These are phyloP conservation scores for Fraxinus albicans DNA, from an alignment of 305 asterid genomes.

Conservation along the genomic window DNA sequence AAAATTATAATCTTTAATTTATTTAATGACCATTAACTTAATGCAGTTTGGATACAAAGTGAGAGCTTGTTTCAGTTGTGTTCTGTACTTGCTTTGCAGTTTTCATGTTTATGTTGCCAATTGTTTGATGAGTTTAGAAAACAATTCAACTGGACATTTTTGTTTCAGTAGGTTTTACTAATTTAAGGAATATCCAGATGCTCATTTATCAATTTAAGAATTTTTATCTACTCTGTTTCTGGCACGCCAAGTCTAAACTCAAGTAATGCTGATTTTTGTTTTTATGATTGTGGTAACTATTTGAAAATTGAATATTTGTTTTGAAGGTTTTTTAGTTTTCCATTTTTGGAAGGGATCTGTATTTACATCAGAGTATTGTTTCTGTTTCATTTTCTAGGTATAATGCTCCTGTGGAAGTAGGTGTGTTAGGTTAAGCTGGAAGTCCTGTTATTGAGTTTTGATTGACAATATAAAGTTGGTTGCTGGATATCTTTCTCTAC, in stretches of 20 bases:
- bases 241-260: slow-evolving; percentile 15
- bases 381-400: slow-evolving; percentile 31
- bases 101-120: neutral
- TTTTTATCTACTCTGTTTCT: slow-evolving; percentile 10
- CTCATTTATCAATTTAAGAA: neutral
- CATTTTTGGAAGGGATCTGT: neutral
- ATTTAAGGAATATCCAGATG: neutral
- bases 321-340: neutral
- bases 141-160: neutral
- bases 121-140: neutral
- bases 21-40: neutral
- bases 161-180: neutral
- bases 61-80: neutral
- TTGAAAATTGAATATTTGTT: slow-evolving; percentile 7
- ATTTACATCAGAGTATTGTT: slow-evolving; percentile 9
- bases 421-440: slow-evolving; percentile 22
- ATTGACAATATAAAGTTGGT: slow-evolving; percentile 7
- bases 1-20: slow-evolving; percentile 6
- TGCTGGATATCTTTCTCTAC: slow-evolving; percentile 3
- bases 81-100: neutral
- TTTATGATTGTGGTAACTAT: slow-evolving; percentile 1
- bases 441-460: neutral
- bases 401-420: slow-evolving; percentile 20
- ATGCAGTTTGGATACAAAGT: neutral
- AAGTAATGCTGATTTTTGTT: neutral